Conservation (phyloP, 148 eudicot species). For the Cornus florida region DNA sequence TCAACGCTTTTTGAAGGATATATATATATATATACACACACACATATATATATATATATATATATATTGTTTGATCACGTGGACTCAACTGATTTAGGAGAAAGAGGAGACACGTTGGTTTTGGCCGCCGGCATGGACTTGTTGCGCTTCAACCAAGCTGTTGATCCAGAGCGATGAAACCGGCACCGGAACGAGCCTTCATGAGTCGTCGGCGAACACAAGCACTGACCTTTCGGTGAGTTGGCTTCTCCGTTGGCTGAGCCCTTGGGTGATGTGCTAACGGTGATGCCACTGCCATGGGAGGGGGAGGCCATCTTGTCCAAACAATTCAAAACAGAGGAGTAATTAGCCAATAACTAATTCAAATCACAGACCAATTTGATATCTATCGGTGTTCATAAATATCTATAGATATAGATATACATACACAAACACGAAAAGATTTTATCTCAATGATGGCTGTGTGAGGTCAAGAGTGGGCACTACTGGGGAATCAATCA, state of each 20-base stretch:
- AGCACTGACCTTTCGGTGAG: conserved; percentile 50
- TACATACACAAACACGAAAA: no score
- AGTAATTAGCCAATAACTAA: no score
- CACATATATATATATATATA: no score
- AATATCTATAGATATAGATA: no score
- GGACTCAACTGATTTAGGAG: conserved; percentile 41
- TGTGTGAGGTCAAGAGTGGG: no score
- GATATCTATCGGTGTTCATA: no score
- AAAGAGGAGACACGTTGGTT: conserved; percentile 11
- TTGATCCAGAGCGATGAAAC: conserved; percentile 43
- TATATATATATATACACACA: no score
- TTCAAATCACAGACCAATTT: no score
- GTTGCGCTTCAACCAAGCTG: conserved; percentile 45
- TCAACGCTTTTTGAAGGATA: no score
- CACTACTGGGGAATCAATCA: no score
- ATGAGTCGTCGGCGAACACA: conserved; percentile 79
- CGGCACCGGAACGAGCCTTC: conserved; percentile 73
- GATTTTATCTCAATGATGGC: no score
- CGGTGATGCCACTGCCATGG: neutral
- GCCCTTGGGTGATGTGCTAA: conserved; percentile 12
- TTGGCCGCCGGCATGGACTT: conserved; percentile 43
- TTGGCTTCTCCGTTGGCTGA: neutral
- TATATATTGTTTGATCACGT: neutral
- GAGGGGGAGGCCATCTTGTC: conserved; percentile 5
- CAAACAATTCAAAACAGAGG: no score